A percentile compares a stretch with the other conserved stretches of the same genome.
phyloP scores from a whole-genome alignment of 805 yeast species.

The Lipomyces yamadae region DNA sequence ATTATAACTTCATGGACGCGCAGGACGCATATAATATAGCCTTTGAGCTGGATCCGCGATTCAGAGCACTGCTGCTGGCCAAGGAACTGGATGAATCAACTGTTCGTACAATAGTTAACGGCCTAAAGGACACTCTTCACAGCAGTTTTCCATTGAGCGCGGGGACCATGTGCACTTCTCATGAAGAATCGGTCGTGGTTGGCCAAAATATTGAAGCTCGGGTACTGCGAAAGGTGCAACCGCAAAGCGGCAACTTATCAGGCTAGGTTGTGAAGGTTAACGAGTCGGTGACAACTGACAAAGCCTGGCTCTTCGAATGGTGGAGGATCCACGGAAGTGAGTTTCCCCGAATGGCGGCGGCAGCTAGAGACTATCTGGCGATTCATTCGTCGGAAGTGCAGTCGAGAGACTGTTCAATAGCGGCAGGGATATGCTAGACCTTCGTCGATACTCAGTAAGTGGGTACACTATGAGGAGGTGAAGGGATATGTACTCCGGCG shows the following conservation, averaged over 20 bases:
- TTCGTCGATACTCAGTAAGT: not conserved
- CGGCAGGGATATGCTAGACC: not conserved
- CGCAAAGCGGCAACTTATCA: too few relatives aligned
- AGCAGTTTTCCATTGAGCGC: not conserved
- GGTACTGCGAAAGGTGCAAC: not conserved
- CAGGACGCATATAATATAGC: constrained; percentile 7
- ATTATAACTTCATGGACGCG: constrained; percentile 6
- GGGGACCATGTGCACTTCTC: not conserved
- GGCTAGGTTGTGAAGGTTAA: too few relatives aligned
- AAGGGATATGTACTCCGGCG: not conserved
- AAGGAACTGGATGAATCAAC: constrained; percentile 4
- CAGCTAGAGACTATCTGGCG: constrained; percentile 3
- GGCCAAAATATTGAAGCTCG: not conserved
- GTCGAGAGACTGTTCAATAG: constrained; percentile 1
- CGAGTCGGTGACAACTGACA: too few relatives aligned
- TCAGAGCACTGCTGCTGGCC: not conserved
- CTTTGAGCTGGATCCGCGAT: constrained; percentile 8
- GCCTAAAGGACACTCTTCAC: not conserved
- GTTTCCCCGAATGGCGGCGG: constrained; percentile 7
- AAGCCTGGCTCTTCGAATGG: not conserved
- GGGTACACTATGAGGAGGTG: not conserved
- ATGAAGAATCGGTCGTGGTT: not conserved
- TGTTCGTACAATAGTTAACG: not conserved
- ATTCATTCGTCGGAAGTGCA: constrained; percentile 3
- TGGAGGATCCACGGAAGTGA: constrained; percentile 1